Percentiles rank a stretch among this genome's conserved stretches.
phyloP scores from a whole-genome alignment of 1,284 basidiomycete species.

The Bjerkandera adusta region DNA sequence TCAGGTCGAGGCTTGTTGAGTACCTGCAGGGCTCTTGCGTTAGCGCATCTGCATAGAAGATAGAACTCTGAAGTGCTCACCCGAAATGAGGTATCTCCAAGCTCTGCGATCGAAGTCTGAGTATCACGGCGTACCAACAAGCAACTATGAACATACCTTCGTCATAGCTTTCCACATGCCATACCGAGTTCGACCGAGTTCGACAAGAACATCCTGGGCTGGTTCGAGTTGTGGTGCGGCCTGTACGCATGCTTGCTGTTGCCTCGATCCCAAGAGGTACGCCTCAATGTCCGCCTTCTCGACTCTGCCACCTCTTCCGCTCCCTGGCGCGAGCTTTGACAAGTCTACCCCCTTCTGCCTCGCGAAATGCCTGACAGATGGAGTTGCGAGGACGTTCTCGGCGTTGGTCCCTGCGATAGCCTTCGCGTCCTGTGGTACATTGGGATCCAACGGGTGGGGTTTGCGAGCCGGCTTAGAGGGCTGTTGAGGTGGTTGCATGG shows the following conservation, averaged over 20 bases:
- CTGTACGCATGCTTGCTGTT: neutral
- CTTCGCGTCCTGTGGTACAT: conserved; percentile 28
- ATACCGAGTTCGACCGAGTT: conserved; percentile 76
- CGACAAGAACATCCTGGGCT: conserved; percentile 52
- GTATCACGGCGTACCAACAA: conserved; percentile 12
- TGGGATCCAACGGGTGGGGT: conserved; percentile 72
- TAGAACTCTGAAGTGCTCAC: conserved; percentile 19
- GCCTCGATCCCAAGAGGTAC: conserved; percentile 37
- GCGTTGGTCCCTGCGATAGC: conserved; percentile 19
- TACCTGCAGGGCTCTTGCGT: conserved; percentile 42
- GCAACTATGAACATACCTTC: conserved; percentile 43
- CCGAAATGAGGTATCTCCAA: conserved; percentile 58
- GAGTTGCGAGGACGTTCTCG: conserved; percentile 60
- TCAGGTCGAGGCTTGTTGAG: conserved; percentile 82
- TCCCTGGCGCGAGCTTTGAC: conserved; percentile 57
- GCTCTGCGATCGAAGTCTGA: conserved; percentile 44
- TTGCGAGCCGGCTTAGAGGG: conserved; percentile 22
- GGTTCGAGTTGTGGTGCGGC: conserved; percentile 12
- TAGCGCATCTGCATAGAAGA: neutral
- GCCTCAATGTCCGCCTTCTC: conserved; percentile 75
- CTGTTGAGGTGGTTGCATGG: conserved; percentile 11
- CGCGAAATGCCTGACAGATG: conserved; percentile 79
- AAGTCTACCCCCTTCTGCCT: conserved; percentile 67
- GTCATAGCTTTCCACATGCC: conserved; percentile 89
- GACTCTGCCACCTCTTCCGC: conserved; percentile 73